Percentiles rank a stretch among this genome's conserved stretches.
Evolutionary conservation across 352 stramenopile genomes (phyloP).

Genomic region (Globisporangium apiculatum): DNA sequence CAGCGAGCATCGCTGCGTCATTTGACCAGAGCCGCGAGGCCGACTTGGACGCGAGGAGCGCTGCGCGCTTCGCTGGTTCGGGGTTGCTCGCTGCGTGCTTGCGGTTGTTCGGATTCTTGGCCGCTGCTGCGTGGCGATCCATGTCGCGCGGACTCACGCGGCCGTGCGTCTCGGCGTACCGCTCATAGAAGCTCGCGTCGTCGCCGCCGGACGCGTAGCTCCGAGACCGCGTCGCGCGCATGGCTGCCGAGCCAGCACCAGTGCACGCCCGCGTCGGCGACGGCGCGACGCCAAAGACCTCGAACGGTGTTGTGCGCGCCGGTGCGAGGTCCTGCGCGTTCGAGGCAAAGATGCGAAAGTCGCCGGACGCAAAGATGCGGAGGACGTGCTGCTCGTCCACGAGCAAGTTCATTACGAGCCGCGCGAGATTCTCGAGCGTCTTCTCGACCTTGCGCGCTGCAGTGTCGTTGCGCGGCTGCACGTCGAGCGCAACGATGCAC

Average conservation of each 20-base stretch:
- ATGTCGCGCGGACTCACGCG: too few species aligned
- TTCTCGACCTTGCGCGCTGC: slow-evolving; percentile 36
- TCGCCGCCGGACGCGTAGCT: slow-evolving; percentile 4
- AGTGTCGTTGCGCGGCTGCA: slow-evolving; percentile 24
- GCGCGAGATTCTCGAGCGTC: too few species aligned
- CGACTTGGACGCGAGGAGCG: not conserved
- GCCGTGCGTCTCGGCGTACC: too few species aligned
- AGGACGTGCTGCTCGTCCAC: too few species aligned
- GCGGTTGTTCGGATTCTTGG: not conserved
- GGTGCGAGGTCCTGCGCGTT: too few species aligned
- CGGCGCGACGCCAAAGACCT: not conserved
- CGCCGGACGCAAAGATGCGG: too few species aligned
- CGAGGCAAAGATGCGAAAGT: too few species aligned
- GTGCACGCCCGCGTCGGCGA: too few species aligned
- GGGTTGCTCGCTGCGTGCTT: slow-evolving; percentile 9
- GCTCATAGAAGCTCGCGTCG: too few species aligned
- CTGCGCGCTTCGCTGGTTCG: slow-evolving; percentile 2
- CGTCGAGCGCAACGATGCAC: slow-evolving; percentile 59
- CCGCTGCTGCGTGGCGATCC: too few species aligned
- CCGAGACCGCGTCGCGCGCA: slow-evolving; percentile 3
- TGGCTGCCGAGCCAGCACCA: slow-evolving; percentile 8
- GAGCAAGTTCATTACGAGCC: too few species aligned
- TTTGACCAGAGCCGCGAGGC: slow-evolving; percentile 10
- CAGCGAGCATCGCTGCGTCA: slow-evolving; percentile 9
- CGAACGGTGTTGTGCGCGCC: slow-evolving; percentile 43